A percentile compares a stretch with the other conserved stretches of the same genome.
Evolutionary conservation across 1,139 yeast species (phyloP).

Genomic region (Sugiyamaella sp.): DNA sequence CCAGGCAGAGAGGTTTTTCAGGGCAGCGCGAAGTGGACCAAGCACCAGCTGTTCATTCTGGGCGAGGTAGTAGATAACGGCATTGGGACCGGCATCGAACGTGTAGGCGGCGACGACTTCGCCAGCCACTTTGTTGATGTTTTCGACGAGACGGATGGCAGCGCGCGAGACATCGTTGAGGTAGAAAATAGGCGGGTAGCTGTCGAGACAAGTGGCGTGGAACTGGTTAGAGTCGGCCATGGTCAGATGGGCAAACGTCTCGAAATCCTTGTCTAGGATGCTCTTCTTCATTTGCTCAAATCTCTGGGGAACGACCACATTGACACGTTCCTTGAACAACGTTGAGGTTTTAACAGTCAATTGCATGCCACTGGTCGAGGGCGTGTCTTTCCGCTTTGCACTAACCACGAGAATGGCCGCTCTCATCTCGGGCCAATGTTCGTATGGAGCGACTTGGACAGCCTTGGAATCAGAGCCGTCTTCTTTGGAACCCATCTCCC

Average conservation of each 20-base stretch:
- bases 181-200: constrained; percentile 94
- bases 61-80: constrained; percentile 85
- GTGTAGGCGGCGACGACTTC: constrained; percentile 88
- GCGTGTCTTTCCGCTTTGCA: constrained; percentile 91
- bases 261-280: constrained; percentile 70
- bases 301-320: constrained; percentile 80
- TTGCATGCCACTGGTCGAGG: constrained; percentile 97
- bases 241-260: constrained; percentile 81
- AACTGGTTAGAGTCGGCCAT: constrained; percentile 97
- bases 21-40: constrained; percentile 45
- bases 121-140: constrained; percentile 65
- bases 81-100: constrained; percentile 98
- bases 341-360: constrained; percentile 87
- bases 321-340: constrained; percentile 76
- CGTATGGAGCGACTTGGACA: constrained; percentile 79
- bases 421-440: constrained; percentile 91
- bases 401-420: constrained; percentile 92
- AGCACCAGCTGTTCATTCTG: constrained; percentile 67
- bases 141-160: constrained; percentile 79
- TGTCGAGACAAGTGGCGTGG: constrained; percentile 95
- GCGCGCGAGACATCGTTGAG: constrained; percentile 93
- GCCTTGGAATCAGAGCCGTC: constrained; percentile 93
- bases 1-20: constrained; percentile 74
- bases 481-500: constrained; percentile 86
- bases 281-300: constrained; percentile 80